Evolutionary conservation across 2,329 filamentous ascomycete species (phyloP), one percentile per base, ranked within the genome.

Genomic region (Beauveria australis): DNA sequence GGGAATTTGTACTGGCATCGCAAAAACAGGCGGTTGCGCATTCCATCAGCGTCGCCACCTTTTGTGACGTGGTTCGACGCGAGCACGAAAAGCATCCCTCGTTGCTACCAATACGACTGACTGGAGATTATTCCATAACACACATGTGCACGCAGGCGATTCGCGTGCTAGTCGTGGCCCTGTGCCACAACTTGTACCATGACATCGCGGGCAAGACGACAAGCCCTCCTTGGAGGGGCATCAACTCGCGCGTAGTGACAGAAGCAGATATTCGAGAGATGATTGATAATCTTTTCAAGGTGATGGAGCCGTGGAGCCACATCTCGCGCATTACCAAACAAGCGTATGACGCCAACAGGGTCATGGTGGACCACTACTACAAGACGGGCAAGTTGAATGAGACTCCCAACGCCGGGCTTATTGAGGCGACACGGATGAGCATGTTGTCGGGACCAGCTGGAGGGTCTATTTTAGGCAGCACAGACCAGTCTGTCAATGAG

Each of bases 1-100:
- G 58, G 3, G 72, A 74, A 33, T 76, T 76, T 56, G 63, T 75
- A 3, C 61, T 66, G 3, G 69, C 70, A 53, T 74, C 71, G 1
- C 73, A 73, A 57, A 75, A 72, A 53, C 74, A 77, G 55, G 74
- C 73, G 1, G 70, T 76, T 3, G 73, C 72, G 2, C 74, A 75
- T 56, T 70, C 74, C 33, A 68, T 76, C 61, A 72, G 68, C 37
- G 64, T 73, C 5, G 72, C 70, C 7, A 70, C 72, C 2, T 75
- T 76, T 60, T 73, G 70, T 62, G 69, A 70, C n/a, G 68, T 66
- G 22, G 67, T 75, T 5, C 68, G 71, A 57, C 67, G 65, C 6
- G 67, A 72, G 48, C 66, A 69, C 10, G 67, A 69, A 7, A 63
- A 66, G 33, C 67, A 67, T 43, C 66, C 66, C 2, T 57, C 67